Evolutionary conservation across 352 stramenopile species (phyloP), one percentile per base, ranked within the genome.

Genomic region (Phytophthora citrophthora): DNA sequence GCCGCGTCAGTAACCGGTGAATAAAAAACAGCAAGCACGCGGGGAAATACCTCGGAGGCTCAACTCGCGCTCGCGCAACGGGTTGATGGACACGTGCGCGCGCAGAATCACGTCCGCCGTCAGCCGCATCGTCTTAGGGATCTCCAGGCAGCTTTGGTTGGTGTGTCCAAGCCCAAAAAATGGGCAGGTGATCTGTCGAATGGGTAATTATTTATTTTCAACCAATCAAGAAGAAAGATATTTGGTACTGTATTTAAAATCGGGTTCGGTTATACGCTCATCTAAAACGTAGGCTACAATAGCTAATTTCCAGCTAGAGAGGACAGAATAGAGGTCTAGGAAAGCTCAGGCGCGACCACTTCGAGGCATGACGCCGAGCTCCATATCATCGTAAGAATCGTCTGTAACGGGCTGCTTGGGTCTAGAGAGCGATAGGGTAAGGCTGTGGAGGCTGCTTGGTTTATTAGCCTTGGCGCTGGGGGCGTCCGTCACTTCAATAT

Each of bases 61-160:
- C 48, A 98, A 68, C 78, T 98, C 94, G 49, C 94, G 85, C 66
- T 98, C 93, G 49, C 89, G 83, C 61, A 97, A 77, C 54, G 94
- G 88, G 68, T 98, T 98, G 58, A 98, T 86, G 60, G 79, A 90
- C 62, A 94, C 85, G 49, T 90, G 83, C 53, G 93, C 93, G 62
- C 83, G 84, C 86, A 95, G 76, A 71, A 97, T 96, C 53, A 92
- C 79, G 73, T 97, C 89, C 31, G 87, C 84, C 16, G 90, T 97
- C 58, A 97, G 68, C 57, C 89, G 81, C 90, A 97, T 96, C 41
- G 49, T 77, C 46, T 39, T 31, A 29, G 49, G 23, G 43, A 69
- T 67, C 56, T 71, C 34, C 12, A 20, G 38, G 54, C 16, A 59
- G 29, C 32, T 56, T 20, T 67, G 54, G 41, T 50, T 70, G 58